These are phyloP conservation scores for Iris pallida DNA, from an alignment of 116 monocot genomes.

Conservation along the genomic window DNA sequence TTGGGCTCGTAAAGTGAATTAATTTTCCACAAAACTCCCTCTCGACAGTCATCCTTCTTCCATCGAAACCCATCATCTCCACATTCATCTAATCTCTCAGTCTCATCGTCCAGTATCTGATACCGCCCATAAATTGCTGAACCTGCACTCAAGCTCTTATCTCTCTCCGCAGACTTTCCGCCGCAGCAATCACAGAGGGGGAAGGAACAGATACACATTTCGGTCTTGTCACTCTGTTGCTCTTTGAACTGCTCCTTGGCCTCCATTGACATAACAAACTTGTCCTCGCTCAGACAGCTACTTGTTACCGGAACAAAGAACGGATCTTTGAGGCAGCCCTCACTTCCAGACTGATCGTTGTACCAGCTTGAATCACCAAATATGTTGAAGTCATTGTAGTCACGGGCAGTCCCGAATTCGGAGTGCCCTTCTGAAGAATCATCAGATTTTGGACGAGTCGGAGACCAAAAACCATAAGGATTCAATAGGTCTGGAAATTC, in stretches of 20 bases:
- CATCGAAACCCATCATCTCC: constrained; percentile 28
- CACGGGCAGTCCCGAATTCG: constrained; percentile 78
- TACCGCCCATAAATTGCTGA: constrained; percentile 49
- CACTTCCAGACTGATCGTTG: constrained; percentile 28
- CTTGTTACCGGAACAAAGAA: constrained; percentile 10
- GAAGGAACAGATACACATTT: constrained; percentile 29
- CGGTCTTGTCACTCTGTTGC: constrained; percentile 19
- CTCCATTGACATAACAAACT: constrained; percentile 45
- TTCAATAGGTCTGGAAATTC: constrained; percentile 36
- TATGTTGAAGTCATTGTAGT: constrained; percentile 40
- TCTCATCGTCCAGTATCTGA: constrained; percentile 49
- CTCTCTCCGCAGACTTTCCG: constrained; percentile 6
- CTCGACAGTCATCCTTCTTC: constrained; percentile 17
- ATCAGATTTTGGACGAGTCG: constrained; percentile 29
- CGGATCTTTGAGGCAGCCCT: constrained; percentile 23
- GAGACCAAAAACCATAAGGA: constrained; percentile 67
- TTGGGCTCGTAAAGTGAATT: constrained; percentile 16
- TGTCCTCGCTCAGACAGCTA: constrained; percentile 43
- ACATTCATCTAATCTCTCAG: constrained; percentile 55
- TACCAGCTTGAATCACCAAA: constrained; percentile 55
- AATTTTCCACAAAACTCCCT: constrained; percentile 14
- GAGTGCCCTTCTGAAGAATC: constrained; percentile 44
- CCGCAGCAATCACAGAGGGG: constrained; percentile 47
- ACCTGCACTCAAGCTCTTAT: constrained; percentile 11
- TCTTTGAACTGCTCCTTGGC: constrained; percentile 24